Evolutionary conservation across 768 basidiomycete genomes (phyloP), one percentile per base, ranked within the genome.

Genomic region (Mycena albidolilacea): DNA sequence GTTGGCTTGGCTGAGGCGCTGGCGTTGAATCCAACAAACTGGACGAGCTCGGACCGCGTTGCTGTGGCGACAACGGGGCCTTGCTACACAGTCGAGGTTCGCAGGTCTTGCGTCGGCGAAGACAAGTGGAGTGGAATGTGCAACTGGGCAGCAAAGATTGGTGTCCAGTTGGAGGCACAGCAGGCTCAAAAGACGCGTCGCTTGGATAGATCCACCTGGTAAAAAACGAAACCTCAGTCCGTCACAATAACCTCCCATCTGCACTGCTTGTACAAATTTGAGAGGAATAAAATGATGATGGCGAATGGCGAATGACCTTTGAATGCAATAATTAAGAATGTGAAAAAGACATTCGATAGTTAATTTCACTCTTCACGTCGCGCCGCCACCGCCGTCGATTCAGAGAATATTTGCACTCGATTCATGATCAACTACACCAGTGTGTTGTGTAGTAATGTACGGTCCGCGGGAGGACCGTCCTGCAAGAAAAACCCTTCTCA

Each of bases 11-110:
- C 50, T 52, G 50, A 52, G 50, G 50, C 50, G 50, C 50, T 52
- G 50, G 50, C 50, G 50, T 52, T 52, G 50, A 52, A 52, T 52
- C 50, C 50, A 52, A 52, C 50, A 52, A 52, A 52, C 50, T 52
- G 50, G 50, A 52, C 50, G 50, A 52, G 50, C 50, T 52, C 50
- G 50, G 50, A 52, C 50, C 50, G 50, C 50, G 50, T 52, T 52
- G 50, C 21, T 52, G 50, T 52, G 50, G 50, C 50, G 50, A 52
- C 50, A 52, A 52, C 50, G 50, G 50, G 50, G n/a, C 50, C 50
- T 52, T 52, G 50, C n/a, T 52, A 52, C n/a, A 52, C 50, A 52
- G 50, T 52, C 50, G 50, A 52, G 50, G 50, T 52, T 52, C 50
- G 50, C 50, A 52, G 50, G 50, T 21, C 50, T 52, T 52, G 50